Conservation (phyloP, 2,329 filamentous ascomycete genomes). For the Akanthomyces lecanii region DNA sequence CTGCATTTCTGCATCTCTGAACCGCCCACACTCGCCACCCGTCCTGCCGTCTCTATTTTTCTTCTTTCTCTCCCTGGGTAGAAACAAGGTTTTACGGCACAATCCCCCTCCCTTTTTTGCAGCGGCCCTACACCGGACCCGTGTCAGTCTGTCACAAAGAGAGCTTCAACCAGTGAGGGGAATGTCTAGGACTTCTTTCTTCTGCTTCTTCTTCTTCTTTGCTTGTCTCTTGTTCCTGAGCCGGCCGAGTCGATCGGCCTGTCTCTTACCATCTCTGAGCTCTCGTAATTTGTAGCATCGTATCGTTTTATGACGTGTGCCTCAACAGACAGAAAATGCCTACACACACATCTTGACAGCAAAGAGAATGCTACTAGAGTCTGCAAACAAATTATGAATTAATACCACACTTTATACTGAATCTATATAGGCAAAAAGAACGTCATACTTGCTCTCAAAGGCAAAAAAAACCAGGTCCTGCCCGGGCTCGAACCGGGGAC, state of each 20-base stretch:
- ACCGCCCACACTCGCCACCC: background rate
- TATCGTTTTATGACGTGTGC: too few relatives aligned
- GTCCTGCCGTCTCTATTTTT: background rate
- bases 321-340: too few relatives aligned
- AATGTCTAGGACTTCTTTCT: background rate
- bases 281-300: too few relatives aligned
- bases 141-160: background rate
- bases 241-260: background rate
- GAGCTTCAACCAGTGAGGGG: background rate
- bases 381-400: too few relatives aligned
- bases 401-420: too few relatives aligned
- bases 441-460: too few relatives aligned
- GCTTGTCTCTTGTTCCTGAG: background rate
- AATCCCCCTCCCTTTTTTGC: background rate
- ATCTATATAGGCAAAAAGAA: too few relatives aligned
- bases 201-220: background rate
- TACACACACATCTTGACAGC: too few relatives aligned
- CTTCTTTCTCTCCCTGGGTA: background rate
- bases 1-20: slow-evolving; percentile 12
- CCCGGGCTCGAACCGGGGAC: too few relatives aligned
- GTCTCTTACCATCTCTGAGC: too few relatives aligned
- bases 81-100: background rate
- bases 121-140: background rate
- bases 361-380: too few relatives aligned
- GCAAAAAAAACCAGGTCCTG: too few relatives aligned